A percentile compares a stretch with the other conserved stretches of the same genome.
Conservation (phyloP, 31 red algal species). For the Odonthalia washingtoniensis region DNA sequence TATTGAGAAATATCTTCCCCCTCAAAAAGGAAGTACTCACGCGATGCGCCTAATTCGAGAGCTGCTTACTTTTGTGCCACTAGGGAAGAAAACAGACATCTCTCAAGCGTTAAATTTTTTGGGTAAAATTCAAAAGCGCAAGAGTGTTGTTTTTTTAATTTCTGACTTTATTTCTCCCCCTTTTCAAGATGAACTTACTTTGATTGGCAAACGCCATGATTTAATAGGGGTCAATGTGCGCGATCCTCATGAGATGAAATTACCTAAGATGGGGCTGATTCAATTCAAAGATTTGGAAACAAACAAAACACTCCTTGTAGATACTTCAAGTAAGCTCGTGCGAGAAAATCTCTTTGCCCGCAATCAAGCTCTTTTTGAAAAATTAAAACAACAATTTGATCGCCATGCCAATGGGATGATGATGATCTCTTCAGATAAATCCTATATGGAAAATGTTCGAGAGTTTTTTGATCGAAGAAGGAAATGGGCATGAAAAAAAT, state of each 20-base stretch:
- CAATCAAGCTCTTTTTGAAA: not conserved
- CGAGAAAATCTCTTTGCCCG: not conserved
- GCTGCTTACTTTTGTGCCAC: conserved; percentile 9
- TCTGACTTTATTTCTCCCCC: conserved; percentile 3
- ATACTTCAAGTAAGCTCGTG: conserved; percentile 16
- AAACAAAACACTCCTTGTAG: not conserved
- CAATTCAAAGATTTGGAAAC: conserved; percentile 20
- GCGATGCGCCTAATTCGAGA: conserved; percentile 17
- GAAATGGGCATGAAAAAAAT: conserved; percentile 8
- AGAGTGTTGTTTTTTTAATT: conserved; percentile 11
- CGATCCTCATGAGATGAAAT: conserved; percentile 4
- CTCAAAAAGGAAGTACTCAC: conserved; percentile 24
- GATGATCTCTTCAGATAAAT: not conserved
- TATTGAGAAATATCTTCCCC: conserved; percentile 24
- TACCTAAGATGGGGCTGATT: conserved; percentile 12
- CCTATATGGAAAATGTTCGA: conserved; percentile 3
- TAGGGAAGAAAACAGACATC: conserved; percentile 1
- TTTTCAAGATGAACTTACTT: conserved; percentile 6
- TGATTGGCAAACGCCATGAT: conserved; percentile 4
- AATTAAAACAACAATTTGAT: conserved; percentile 6
- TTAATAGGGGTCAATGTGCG: not conserved
- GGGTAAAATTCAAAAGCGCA: not conserved
- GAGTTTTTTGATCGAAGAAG: conserved; percentile 6
- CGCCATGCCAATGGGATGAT: not conserved
- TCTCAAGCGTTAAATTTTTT: conserved; percentile 1